Conservation (phyloP, 495 filamentous ascomycete species). For the Penicillium waksmanii region DNA sequence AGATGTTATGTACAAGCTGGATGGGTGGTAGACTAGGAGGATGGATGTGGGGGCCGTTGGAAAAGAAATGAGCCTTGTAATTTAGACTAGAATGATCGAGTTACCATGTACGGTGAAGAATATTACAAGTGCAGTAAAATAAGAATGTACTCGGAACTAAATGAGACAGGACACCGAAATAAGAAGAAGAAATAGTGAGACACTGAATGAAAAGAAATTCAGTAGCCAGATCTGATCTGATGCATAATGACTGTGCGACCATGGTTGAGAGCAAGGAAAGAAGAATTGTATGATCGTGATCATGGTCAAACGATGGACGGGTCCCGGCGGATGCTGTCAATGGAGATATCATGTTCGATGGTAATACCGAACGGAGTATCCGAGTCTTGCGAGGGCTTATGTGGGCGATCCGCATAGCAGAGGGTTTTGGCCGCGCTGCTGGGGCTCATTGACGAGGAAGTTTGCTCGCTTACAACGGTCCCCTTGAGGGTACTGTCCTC, state of each 20-base stretch:
- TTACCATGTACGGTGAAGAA: no score
- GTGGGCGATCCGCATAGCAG: conserved; percentile 33
- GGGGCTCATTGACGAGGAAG: conserved; percentile 16
- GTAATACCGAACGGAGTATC: conserved; percentile 33
- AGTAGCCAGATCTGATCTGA: background rate
- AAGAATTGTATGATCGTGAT: background rate
- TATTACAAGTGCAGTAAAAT: no score
- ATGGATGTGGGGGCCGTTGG: background rate
- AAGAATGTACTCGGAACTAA: no score
- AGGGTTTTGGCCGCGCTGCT: conserved; percentile 28
- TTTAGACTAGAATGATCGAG: background rate
- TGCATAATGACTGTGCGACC: background rate
- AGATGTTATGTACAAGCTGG: background rate
- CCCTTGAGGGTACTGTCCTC: conserved; percentile 20
- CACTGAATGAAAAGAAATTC: background rate
- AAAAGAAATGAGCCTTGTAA: no score
- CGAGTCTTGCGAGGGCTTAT: conserved; percentile 19
- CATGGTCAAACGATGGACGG: conserved; percentile 12
- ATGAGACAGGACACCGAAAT: no score
- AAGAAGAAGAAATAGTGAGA: background rate
- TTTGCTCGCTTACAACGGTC: conserved; percentile 15
- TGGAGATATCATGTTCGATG: conserved; percentile 41
- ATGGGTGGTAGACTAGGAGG: background rate
- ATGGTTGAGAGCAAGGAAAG: background rate
- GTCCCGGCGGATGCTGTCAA: conserved; percentile 21